phyloP scores from a whole-genome alignment of 2,329 filamentous ascomycete genomes.

The Paraconiothyrium brasiliense region DNA sequence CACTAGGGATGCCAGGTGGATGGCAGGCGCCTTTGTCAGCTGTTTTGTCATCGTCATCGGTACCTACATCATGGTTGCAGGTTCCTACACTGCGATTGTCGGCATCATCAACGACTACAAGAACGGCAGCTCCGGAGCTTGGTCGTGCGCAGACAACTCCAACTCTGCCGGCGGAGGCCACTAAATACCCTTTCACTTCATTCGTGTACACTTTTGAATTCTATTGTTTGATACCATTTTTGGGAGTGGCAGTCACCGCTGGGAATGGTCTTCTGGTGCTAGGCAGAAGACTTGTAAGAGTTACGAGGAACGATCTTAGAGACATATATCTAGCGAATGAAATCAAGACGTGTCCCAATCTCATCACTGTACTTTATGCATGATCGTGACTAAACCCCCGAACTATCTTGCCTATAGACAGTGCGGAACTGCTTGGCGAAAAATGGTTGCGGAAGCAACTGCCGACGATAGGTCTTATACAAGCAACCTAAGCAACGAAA shows the following conservation, averaged over 20 bases:
- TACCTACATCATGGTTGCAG: conserved; percentile 17
- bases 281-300: neutral
- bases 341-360: neutral
- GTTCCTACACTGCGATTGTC: conserved; percentile 17
- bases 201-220: neutral
- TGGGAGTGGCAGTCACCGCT: neutral
- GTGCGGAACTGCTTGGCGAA: neutral
- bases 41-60: conserved; percentile 7
- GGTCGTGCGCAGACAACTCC: conserved; percentile 21
- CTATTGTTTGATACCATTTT: neutral
- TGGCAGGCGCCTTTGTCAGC: neutral
- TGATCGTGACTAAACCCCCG: neutral
- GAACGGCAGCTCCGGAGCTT: conserved; percentile 12
- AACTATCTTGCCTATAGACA: neutral
- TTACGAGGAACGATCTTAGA: neutral
- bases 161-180: conserved; percentile 33
- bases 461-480: too few species aligned
- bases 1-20: neutral
- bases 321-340: neutral
- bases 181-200: neutral
- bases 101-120: conserved; percentile 17
- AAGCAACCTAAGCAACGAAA: too few species aligned
- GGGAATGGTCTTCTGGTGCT: neutral
- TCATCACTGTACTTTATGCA: neutral
- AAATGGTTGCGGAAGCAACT: too few species aligned